phyloP scores from a whole-genome alignment of 2,329 filamentous ascomycete genomes.

The Cucurbitaria berberidis region DNA sequence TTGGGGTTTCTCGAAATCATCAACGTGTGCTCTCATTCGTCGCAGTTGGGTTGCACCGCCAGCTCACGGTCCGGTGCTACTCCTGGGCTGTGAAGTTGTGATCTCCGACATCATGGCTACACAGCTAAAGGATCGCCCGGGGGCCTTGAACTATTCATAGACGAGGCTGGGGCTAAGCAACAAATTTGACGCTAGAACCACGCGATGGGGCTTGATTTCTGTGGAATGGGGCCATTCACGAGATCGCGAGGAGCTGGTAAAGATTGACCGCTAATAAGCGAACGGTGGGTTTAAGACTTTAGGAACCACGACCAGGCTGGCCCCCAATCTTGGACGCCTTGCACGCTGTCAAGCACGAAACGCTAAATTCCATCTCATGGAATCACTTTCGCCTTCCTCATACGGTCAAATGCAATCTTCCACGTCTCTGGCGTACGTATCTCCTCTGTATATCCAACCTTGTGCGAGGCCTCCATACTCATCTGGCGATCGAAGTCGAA shows the following conservation, averaged over 20 bases:
- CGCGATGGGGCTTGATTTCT: not conserved
- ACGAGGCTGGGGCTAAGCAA: not conserved
- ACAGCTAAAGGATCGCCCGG: not conserved
- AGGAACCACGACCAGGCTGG: no score
- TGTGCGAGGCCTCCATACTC: constrained; percentile 50
- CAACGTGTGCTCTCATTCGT: constrained; percentile 1
- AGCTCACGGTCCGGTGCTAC: not conserved
- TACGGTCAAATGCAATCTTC: constrained; percentile 53
- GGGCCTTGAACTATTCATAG: constrained; percentile 6
- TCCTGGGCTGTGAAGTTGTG: not conserved
- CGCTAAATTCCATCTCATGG: constrained; percentile 16
- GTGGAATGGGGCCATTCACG: not conserved
- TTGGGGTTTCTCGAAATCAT: constrained; percentile 3
- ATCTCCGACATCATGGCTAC: constrained; percentile 12
- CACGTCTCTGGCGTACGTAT: constrained; percentile 50
- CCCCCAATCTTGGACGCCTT: not conserved
- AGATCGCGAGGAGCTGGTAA: not conserved
- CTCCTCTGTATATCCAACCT: constrained; percentile 49
- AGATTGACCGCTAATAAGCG: no score
- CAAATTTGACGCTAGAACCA: not conserved
- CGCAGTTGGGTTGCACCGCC: not conserved
- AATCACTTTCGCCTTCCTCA: constrained; percentile 53
- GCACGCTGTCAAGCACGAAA: not conserved
- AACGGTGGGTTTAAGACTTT: no score
- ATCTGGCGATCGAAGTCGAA: constrained; percentile 58